Conservation (phyloP, 371 early-diverging fungal species). For the Mortierella sp. region DNA sequence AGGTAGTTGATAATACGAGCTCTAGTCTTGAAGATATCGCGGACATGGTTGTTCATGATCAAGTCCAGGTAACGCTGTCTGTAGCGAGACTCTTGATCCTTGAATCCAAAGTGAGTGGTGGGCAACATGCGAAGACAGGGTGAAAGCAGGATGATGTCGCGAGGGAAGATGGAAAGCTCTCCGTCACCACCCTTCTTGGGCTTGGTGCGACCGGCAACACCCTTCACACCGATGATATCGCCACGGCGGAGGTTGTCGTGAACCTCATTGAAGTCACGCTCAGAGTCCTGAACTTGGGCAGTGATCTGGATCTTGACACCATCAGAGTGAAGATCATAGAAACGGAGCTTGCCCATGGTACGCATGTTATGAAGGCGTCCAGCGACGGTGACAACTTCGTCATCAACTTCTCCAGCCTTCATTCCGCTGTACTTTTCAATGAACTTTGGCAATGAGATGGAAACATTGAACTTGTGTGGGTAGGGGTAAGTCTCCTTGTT, state of each 20-base stretch:
- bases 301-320: slow-evolving; percentile 96
- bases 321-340: slow-evolving; percentile 97
- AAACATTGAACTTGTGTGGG: slow-evolving; percentile 98
- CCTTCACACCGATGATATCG: slow-evolving; percentile 98
- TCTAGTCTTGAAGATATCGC: slow-evolving; percentile 94
- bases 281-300: slow-evolving; percentile 86
- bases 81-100: slow-evolving; percentile 96
- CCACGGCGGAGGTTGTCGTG: slow-evolving; percentile 95
- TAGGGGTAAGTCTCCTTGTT: slow-evolving; percentile 88
- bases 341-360: slow-evolving; percentile 90
- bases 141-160: slow-evolving; percentile 87
- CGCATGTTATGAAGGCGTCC: slow-evolving; percentile 94
- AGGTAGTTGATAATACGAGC: slow-evolving; percentile 96
- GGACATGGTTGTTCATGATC: slow-evolving; percentile 97
- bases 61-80: slow-evolving; percentile 99
- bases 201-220: slow-evolving; percentile 95
- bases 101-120: slow-evolving; percentile 96
- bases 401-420: slow-evolving; percentile 79
- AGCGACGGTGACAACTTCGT: slow-evolving; percentile 83
- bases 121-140: slow-evolving; percentile 99
- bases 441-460: slow-evolving; percentile 86
- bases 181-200: slow-evolving; percentile 73
- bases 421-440: slow-evolving; percentile 85
- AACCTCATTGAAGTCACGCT: slow-evolving; percentile 83
- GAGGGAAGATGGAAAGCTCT: slow-evolving; percentile 97